Evolutionary conservation across 1,284 basidiomycete genomes (phyloP).

Genomic region (Malassezia sympodialis): DNA sequence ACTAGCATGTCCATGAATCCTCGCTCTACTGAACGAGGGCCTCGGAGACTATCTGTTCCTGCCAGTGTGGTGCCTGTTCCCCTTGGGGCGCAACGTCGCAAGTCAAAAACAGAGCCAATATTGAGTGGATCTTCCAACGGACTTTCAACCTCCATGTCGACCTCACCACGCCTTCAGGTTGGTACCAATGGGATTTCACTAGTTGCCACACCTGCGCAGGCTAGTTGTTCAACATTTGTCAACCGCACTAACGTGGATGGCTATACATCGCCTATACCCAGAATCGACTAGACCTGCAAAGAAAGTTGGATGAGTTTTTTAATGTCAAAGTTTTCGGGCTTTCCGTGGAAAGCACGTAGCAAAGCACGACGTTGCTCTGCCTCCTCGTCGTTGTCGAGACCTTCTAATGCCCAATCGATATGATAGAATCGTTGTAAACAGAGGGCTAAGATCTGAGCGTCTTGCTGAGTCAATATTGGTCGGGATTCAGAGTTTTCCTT

Average conservation of each 20-base stretch:
- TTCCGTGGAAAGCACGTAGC: slow-evolving; percentile 31
- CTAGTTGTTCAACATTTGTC: neutral
- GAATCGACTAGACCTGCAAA: neutral
- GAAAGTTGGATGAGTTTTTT: slow-evolving; percentile 28
- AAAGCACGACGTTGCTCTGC: slow-evolving; percentile 25
- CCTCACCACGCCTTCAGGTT: neutral
- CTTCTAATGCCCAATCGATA: slow-evolving; percentile 8
- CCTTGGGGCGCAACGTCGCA: neutral
- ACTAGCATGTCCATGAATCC: neutral
- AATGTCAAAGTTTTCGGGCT: slow-evolving; percentile 31
- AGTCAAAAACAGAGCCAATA: neutral
- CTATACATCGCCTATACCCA: neutral
- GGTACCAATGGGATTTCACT: neutral
- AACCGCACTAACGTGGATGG: neutral
- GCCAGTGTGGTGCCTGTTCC: neutral
- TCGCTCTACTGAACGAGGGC: neutral
- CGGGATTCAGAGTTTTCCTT: slow-evolving; percentile 58
- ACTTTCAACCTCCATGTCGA: neutral
- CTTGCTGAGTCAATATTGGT: slow-evolving; percentile 28
- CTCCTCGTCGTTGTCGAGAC: slow-evolving; percentile 1
- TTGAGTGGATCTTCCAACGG: neutral
- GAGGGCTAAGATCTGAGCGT: slow-evolving; percentile 37
- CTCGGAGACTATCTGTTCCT: neutral
- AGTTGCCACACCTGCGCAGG: neutral
- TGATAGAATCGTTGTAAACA: slow-evolving; percentile 44